These are phyloP conservation scores for Gastrodia elata DNA, from an alignment of 106 monocot genomes.

Conservation along the genomic window DNA sequence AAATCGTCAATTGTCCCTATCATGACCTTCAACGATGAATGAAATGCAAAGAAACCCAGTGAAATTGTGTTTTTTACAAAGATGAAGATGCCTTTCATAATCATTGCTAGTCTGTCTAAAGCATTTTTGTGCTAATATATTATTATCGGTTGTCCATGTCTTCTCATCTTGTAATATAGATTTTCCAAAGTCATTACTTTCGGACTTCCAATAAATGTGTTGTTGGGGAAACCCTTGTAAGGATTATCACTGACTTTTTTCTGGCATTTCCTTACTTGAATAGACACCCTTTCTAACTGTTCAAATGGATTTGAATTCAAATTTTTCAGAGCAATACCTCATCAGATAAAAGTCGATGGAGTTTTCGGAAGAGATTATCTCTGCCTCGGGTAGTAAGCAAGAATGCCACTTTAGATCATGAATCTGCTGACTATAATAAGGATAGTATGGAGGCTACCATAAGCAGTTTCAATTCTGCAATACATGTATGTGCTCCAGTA, in stretches of 20 bases:
- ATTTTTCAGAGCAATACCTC: slow-evolving; percentile 23
- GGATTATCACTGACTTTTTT: not conserved
- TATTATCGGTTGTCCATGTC: no score
- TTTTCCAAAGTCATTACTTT: no score
- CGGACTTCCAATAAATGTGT: no score
- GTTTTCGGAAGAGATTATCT: slow-evolving; percentile 48
- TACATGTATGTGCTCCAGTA: slow-evolving; percentile 15
- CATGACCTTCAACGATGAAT: no score
- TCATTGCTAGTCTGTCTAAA: no score
- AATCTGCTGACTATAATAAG: slow-evolving; percentile 13
- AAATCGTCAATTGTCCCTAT: no score
- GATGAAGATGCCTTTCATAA: no score
- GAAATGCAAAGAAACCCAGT: no score
- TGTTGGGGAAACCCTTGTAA: not conserved
- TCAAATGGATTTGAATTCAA: not conserved
- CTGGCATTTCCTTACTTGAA: not conserved
- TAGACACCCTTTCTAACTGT: not conserved
- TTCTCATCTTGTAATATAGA: no score
- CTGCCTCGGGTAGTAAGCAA: slow-evolving; percentile 30
- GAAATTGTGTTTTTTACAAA: no score
- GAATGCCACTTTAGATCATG: slow-evolving; percentile 29
- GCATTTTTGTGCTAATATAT: no score
- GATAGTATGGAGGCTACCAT: slow-evolving; percentile 11
- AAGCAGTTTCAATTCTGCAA: slow-evolving; percentile 10
- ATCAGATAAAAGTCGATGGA: slow-evolving; percentile 46